phyloP scores from a whole-genome alignment of 345 rosid species.

The Boechera stricta region DNA sequence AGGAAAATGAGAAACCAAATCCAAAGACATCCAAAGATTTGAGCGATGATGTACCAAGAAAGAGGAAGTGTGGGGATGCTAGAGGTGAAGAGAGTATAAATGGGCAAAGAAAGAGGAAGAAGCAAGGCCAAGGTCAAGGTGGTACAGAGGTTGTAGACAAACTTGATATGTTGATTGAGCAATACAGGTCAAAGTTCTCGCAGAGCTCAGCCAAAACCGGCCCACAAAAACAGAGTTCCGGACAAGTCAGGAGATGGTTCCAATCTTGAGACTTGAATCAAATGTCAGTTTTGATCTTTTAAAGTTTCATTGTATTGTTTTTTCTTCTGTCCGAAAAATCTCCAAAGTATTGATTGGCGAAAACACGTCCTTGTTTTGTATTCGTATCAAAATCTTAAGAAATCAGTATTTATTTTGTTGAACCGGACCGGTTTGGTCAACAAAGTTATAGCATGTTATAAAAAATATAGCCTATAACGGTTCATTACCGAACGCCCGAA shows the following conservation, averaged over 20 bases:
- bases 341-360: background rate
- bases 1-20: slow-evolving; percentile 37
- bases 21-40: slow-evolving; percentile 35
- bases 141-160: slow-evolving; percentile 63
- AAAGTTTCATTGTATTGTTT: background rate
- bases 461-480: background rate
- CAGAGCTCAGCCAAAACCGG: slow-evolving; percentile 56
- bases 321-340: background rate
- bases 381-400: background rate
- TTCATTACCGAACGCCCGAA: background rate
- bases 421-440: background rate
- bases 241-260: slow-evolving; percentile 68
- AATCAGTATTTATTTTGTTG: background rate
- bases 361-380: slow-evolving; percentile 4
- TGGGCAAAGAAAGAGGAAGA: slow-evolving; percentile 56
- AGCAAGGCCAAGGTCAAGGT: slow-evolving; percentile 39
- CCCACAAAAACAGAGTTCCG: slow-evolving; percentile 52
- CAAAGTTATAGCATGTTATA: background rate
- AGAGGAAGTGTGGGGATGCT: slow-evolving; percentile 52
- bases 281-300: slow-evolving; percentile 4
- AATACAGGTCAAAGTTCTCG: slow-evolving; percentile 69
- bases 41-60: slow-evolving; percentile 34
- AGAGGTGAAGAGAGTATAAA: slow-evolving; percentile 45
- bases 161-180: slow-evolving; percentile 73
- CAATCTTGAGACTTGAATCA: slow-evolving; percentile 47